Evolutionary conservation across 352 stramenopile genomes (phyloP), one percentile per base, ranked within the genome.

Genomic region (Phytopythium delawarense): DNA sequence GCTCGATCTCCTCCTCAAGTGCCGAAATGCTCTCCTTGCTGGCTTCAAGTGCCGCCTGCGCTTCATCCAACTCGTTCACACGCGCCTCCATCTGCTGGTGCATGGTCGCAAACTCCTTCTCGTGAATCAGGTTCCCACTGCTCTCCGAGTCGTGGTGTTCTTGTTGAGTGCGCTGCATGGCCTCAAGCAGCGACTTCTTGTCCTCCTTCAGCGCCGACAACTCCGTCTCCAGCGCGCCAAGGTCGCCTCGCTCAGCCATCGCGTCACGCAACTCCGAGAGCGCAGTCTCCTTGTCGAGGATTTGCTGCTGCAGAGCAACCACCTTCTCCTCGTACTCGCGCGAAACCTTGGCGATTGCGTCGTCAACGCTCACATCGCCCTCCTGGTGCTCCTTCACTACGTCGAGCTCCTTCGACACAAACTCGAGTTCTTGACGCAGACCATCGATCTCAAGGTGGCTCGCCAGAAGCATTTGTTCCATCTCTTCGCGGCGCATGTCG

Each of bases 321-420:
- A 89, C 75, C 62, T 82, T 82, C 6, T 65, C 44, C 28, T 78
- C 70, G 48, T 87, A 89, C 32, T 88, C 79, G 8, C 57, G 75
- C 12, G 74, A 67, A 2, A 92, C 64, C 23, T 78, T 72, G 20
- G 61, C 65, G 20, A 85, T 69, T 16, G 70, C 78, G 12, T 73
- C 67, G 7, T 84, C 70, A 52, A 84, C 68, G 2, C 69, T 65
- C 7, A 69, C 50, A 4, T 42, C 20, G 16, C 30, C 8, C 13
- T 69, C 63, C 40, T 86, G 70, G 15, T 72, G 79, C 18, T 76
- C 70, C 53, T 74, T 81, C 0, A 62, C 69, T 3, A 69, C 63
- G 3, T 74, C 70, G 15, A 75, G 67, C 37, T 79, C 68, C 23
- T 74, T 70, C 1, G 64, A 67, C 64, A 88, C 75, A 12, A 76